Base-by-base conservation (phyloP, 805 yeast genomes). In the Candida methanosorbosa region DNA sequence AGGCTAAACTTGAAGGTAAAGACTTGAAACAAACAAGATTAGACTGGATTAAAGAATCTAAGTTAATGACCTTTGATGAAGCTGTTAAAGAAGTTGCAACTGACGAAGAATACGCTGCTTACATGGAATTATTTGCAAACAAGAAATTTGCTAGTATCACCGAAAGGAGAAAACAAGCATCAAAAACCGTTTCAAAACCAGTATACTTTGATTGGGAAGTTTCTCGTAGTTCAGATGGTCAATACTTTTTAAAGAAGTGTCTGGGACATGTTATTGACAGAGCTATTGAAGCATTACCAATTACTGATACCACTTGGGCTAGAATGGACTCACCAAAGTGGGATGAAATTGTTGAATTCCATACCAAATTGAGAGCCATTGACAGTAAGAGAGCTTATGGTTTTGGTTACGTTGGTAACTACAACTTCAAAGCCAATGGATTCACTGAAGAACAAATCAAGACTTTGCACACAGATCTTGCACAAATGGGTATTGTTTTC, bases 281-380 rank as follows among this genome's bases (percentile, higher is more conserved):
- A 36, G 70, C 74, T 0, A 49, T 73, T 20, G 63, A 64, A 2
- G 73, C 61, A 48, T 71, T 79, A 1, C 80, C 80, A 11, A 68
- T 70, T 38, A 67, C 80, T 7, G 82, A 75, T 38, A 50, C 74
- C 48, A 51, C 76, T 18, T 76, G 83, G 83, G 58, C 77, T 17
- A 80, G 77, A 48, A 76, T 81, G 28, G 73, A 74, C 48, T 63
- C 68, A 11, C 83, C 82, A n/a, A 67, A 75, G 41, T 50, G 75
- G 33, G 45, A 59, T 26, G 74, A 72, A 49, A 79, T 80, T 9
- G 57, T 54, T 36, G 49, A 46, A 3, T 67, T 73, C 45, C 74
- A 79, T 9, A 46, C 54, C n/a, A 49, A 50, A 30, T 67, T 76
- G 38, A 75, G 71, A 38, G 57, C 50, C 9, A 49, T 59, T 22